Base-by-base conservation (phyloP, 2,329 filamentous ascomycete species). In the Triangularia setosa region DNA sequence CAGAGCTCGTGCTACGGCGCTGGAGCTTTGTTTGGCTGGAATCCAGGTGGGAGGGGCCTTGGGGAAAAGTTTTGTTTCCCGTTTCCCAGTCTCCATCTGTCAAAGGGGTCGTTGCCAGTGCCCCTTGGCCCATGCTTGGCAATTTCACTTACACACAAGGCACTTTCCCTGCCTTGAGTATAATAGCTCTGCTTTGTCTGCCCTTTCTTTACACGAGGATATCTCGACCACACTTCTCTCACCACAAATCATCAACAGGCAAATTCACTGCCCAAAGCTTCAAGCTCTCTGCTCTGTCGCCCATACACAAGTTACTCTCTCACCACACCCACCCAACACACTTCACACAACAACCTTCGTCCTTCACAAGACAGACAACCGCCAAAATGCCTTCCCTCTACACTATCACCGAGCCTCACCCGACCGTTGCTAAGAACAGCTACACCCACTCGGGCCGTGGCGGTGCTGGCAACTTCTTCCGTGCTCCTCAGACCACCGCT, bases 381-480 rank as follows among this genome's bases (percentile, higher is more conserved):
- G 63, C 33, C 69, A 75, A 64, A 58, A 82, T 81, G 78, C 69
- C 77, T 65, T 71, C 72, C 23, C 44, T 40, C 70, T 79, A 77
- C 75, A 79, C 79, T 66, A 74, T 83, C 76, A 79, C 77, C 61
- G 80, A 82, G 74, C 80, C 80, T 62, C 79, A 82, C 75, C 80
- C 80, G 14, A 81, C 80, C 64, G 76, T 82, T 53, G 72, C 70
- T 59, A 75, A 78, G 71, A 77, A 82, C 75, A 73, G 77, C 66
- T 82, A 80, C 79, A 77, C 79, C 60, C 81, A 84, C 77, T 79
- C 81, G 6, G 84, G 84, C 68, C 83, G 84, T 61, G 84, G 84
- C 68, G 84, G 84, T 64, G 81, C 81, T 2, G 84, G 84, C 69
- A 86, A 86, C 79, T 80, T 79, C 73, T 81, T 82, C 75, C 82